Base-by-base conservation (phyloP, 441 rosid genomes). In the Jatropha podagrica region DNA sequence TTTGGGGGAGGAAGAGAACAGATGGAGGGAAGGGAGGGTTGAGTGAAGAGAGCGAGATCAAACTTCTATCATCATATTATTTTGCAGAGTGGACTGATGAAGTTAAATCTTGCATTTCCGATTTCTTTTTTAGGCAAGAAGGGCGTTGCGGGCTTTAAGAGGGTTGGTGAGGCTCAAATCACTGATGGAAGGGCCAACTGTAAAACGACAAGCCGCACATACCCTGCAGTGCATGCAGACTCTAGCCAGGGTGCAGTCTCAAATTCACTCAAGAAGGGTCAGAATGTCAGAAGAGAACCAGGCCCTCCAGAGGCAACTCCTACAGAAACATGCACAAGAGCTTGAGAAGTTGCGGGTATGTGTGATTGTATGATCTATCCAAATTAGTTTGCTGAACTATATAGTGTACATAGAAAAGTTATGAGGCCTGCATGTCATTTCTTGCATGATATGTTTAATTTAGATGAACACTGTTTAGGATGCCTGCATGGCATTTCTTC, bases 221-320 rank as follows among this genome's bases (percentile, higher is more conserved):
- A 90, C 99, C 15, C 94, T 93, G 44, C 85, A 76, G 18, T 90
- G 91, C 81, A 92, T 95, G 98, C 98, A 93, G 80, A 88, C 95
- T 71, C 85, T 92, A 32, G 81, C 97, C 32, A 90, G 93, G 23
- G 89, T 93, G 74, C 99, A 92, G 78, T 85, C 95, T 75, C 95
- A 92, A 75, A 89, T 96, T 82, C 88, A 81, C 27, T 77, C 83
- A 10, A 84, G 95, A 81, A 96, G 99, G 76, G 75, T 87, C 73
- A 84, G 90, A 75, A 90, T 93, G 97, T 80, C 86, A 12, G 97
- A 96, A 85, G 99, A 96, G 88, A 96, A 91, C 78, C 97, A 90
- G 69, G 91, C 92, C 74, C 90, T 93, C 32, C 99, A 91, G 81
- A 88, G 85, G 63, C 99, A 91, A 77, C 90, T 93, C 49, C 76